Evolutionary conservation across 176 grass and related monocot genomes (phyloP), one percentile per base, ranked within the genome.

Genomic region (Ensete glaucum): DNA sequence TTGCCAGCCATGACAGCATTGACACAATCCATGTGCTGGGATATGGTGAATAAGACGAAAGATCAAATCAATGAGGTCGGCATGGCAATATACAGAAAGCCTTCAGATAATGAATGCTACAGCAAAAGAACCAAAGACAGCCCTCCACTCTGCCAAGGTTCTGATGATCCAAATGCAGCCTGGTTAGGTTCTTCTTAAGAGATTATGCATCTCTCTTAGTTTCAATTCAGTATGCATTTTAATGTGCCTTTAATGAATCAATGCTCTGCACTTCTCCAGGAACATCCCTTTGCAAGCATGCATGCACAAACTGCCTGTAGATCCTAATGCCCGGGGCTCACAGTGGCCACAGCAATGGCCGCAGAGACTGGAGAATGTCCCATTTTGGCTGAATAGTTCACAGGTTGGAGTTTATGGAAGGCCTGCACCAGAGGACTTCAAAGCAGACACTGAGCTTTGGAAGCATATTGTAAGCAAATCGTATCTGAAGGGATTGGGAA

Each of bases 321-420:
- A 82, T 66, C 50, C 71, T 16, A 11, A 76, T 17, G 67, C 59
- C 11, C 88, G 88, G 0, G 96, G 91, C 0, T 67, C 91, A 0
- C 78, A 75, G 21, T 99, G 96, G 96, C 96, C 96, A 77, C 84
- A 62, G 70, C 52, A 4, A 53, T 99, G 96, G 96, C 91, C 91
- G 49, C 77, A 82, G 72, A 78, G 96, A 79, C 8, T 79, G 62
- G 76, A 70, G 73, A 86, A 82, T 71, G 58, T 71, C 19, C 96
- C 96, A 0, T 91, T 95, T 65, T 99, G 96, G 96, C 69, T 99
- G 43, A 84, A 86, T 80, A 77, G 76, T 9, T 81, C 84, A 7
- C 91, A 99, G 80, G 85, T 87, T 22, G 96, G 91, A 14, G 96
- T 99, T 20, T 99, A 99, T 78, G 91, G 96, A 27, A 99, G 94